Evolutionary conservation across 192 early-diverging fungal species (phyloP), one percentile per base, ranked within the genome.

Genomic region (Coemansia sp.): DNA sequence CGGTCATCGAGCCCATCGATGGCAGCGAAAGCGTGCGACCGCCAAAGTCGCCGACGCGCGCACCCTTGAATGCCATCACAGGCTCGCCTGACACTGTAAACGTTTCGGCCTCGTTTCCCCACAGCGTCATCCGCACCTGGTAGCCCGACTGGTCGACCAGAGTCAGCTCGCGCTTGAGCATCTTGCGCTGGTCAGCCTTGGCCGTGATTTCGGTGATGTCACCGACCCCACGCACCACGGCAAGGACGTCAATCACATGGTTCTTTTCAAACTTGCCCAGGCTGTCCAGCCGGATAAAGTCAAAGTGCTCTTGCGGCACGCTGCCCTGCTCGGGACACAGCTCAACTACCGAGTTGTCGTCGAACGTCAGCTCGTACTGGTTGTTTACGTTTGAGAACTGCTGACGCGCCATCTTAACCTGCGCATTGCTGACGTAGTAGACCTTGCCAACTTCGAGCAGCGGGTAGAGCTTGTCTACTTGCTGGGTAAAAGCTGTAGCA

Each of bases 281-380:
- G 23, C 80, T 71, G 22, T 78, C 67, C 17, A 98, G 81, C 27
- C 78, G 70, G 14, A 95, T 81, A 73, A 90, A 88, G 48, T 89
- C 81, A 71, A 80, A 91, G 41, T 73, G 61, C 55, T 73, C 64
- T 51, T 66, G 62, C n/a, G 71, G 78, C 59, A 74, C 69, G 13
- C 48, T 55, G 30, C 45, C 40, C 24, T 46, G 37, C 30, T 69
- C 60, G 38, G 24, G 62, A 61, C 87, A 87, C 68, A 67, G 71
- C 25, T 73, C 79, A 30, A 99, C 81, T 14, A 81, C 64, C 4
- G 91, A 87, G 19, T 63, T 66, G 51, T 83, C 73, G 22, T 96
- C 93, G 41, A 98, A 71, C 4, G 83, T 81, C 39, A 99, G 73
- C 73, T 99, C 96, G 59, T 99, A 99, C 55, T 97, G 89, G 73